Evolutionary conservation across 2,329 filamentous ascomycete genomes (phyloP).

Genomic region (Ceratocystis eucalypticola): DNA sequence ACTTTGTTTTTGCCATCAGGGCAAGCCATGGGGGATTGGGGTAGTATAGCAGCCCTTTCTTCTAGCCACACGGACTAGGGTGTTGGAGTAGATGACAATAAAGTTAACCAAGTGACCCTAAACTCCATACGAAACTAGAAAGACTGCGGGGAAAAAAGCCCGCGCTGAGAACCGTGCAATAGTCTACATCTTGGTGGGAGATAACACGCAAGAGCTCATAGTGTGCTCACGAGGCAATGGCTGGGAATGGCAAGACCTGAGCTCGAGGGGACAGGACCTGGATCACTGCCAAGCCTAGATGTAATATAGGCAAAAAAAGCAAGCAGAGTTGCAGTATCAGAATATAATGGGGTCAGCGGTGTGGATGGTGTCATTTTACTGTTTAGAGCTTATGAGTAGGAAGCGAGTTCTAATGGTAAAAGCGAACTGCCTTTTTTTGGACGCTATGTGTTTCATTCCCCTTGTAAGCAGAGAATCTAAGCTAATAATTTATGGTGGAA

Average conservation of each 20-base stretch:
- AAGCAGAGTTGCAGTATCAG: neutral
- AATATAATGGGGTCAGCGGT: neutral
- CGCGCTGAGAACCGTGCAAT: neutral
- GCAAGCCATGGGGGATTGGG: neutral
- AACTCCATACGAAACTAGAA: neutral
- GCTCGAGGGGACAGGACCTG: neutral
- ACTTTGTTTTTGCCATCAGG: conserved; percentile 1
- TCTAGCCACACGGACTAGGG: neutral
- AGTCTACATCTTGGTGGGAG: neutral
- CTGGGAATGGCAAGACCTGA: neutral
- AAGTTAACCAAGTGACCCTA: neutral
- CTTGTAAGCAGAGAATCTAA: neutral
- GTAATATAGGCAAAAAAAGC: neutral
- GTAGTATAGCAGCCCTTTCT: neutral
- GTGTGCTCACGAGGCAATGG: neutral
- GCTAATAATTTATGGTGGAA: neutral
- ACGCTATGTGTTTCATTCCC: neutral
- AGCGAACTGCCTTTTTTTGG: neutral
- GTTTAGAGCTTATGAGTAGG: neutral
- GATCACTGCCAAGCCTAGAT: neutral
- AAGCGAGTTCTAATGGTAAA: neutral
- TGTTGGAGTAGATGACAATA: neutral
- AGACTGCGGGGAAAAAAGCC: neutral
- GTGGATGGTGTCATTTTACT: neutral
- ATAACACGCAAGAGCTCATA: neutral